Percentiles rank a stretch among this genome's conserved stretches.
Evolutionary conservation across 805 yeast genomes (phyloP).

Genomic region (Pichia kluyveri): DNA sequence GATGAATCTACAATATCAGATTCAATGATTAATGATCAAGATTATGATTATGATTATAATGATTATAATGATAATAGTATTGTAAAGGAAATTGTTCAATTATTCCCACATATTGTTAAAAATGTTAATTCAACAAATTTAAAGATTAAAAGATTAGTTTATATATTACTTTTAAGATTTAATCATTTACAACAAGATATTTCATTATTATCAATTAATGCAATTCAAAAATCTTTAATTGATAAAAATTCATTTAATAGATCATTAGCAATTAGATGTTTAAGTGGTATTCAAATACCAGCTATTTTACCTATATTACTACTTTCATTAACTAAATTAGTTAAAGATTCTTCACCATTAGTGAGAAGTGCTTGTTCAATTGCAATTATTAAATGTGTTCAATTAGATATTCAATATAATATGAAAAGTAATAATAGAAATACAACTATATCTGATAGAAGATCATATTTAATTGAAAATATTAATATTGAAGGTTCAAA

Average conservation of each 20-base stretch:
- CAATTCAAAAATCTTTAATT: constrained; percentile 74
- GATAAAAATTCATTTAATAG: constrained; percentile 64
- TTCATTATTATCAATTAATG: constrained; percentile 83
- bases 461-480: constrained; percentile 3
- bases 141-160: constrained; percentile 66
- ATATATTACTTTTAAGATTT: constrained; percentile 62
- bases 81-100: constrained; percentile 31
- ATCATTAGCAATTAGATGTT: constrained; percentile 64
- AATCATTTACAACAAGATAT: constrained; percentile 83
- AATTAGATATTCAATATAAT: constrained; percentile 23
- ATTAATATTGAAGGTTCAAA: constrained; percentile 27
- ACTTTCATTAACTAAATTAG: constrained; percentile 60
- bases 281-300: constrained; percentile 76
- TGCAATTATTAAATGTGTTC: constrained; percentile 53
- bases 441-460: not conserved
- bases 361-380: constrained; percentile 78
- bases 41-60: not conserved
- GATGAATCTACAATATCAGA: not conserved
- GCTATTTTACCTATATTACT: constrained; percentile 74
- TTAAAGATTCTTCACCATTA: constrained; percentile 61
- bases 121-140: constrained; percentile 63
- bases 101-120: constrained; percentile 83
- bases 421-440: constrained; percentile 4
- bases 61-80: constrained; percentile 2
- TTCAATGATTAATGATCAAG: not conserved